A percentile compares a stretch with the other conserved stretches of the same genome.
These are phyloP conservation scores for Neurospora terricola DNA, from an alignment of 495 filamentous ascomycete species.

Conservation along the genomic window DNA sequence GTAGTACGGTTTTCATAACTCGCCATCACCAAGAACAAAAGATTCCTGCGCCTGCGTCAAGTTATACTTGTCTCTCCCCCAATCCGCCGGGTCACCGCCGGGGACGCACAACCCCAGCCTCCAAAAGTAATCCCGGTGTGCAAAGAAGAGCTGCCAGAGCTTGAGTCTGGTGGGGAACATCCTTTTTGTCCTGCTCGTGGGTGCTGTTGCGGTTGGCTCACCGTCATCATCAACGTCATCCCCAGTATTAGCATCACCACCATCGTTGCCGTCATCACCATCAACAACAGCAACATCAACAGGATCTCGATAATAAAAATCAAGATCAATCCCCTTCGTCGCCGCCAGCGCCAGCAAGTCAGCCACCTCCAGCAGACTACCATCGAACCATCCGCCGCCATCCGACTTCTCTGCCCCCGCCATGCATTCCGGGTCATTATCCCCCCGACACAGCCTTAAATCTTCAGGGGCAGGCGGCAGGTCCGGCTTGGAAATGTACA, in stretches of 20 bases:
- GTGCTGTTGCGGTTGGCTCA: neutral
- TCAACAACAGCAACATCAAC: neutral
- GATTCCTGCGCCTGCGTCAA: constrained; percentile 6
- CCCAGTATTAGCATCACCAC: neutral
- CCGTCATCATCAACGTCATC: neutral
- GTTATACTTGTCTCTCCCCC: constrained; percentile 42
- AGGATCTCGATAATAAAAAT: neutral
- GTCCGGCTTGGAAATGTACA: constrained; percentile 63
- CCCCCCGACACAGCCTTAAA: constrained; percentile 59
- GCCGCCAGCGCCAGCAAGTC: constrained; percentile 6
- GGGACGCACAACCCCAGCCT: constrained; percentile 83
- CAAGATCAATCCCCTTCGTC: constrained; percentile 11
- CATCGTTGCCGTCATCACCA: neutral
- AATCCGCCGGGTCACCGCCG: constrained; percentile 63
- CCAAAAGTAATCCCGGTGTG: constrained; percentile 96
- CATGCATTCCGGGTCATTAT: constrained; percentile 61
- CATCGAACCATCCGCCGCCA: constrained; percentile 8
- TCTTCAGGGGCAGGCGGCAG: constrained; percentile 60
- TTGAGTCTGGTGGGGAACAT: constrained; percentile 54
- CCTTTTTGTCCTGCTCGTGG: neutral
- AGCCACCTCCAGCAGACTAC: neutral
- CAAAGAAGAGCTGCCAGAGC: constrained; percentile 86
- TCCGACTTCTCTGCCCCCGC: constrained; percentile 40
- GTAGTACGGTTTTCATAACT: neutral
- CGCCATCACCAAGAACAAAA: neutral